Percentiles rank a stretch among this genome's conserved stretches.
phyloP scores from a whole-genome alignment of 352 stramenopile genomes.

The Globisporangium spiculum region DNA sequence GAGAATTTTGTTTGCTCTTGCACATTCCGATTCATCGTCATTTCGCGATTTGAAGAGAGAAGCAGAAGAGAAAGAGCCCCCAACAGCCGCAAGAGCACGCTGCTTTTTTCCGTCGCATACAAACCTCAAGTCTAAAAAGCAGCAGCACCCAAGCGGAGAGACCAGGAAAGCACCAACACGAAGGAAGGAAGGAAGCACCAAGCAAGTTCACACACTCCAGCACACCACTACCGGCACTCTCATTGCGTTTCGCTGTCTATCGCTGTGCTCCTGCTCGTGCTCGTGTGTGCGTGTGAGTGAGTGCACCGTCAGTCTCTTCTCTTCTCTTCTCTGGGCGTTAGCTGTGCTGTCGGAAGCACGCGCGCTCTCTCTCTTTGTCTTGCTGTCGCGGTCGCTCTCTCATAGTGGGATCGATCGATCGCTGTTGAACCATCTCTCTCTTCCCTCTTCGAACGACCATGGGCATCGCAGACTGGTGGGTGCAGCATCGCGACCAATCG shows the following conservation, averaged over 20 bases:
- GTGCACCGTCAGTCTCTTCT: background rate
- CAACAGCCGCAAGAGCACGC: slow-evolving; percentile 2
- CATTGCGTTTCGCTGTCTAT: background rate
- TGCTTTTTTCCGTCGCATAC: slow-evolving; percentile 5
- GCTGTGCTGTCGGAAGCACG: background rate
- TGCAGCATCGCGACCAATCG: slow-evolving; percentile 6
- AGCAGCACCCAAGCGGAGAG: background rate
- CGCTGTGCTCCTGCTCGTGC: background rate
- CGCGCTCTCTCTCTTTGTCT: background rate
- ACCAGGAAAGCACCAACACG: background rate
- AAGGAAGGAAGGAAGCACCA: background rate
- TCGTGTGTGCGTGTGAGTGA: background rate
- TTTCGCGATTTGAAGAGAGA: slow-evolving; percentile 10
- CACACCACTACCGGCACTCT: too few relatives aligned
- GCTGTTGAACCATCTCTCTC: background rate
- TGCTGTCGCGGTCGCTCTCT: background rate
- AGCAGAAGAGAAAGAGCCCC: background rate
- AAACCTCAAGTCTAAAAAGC: background rate
- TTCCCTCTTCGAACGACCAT: slow-evolving; percentile 1
- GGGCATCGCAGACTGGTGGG: slow-evolving; percentile 19
- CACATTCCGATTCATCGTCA: background rate
- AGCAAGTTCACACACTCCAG: background rate
- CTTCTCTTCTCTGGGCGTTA: background rate
- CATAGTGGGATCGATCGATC: background rate
- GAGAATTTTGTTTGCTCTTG: background rate